These are phyloP conservation scores for Metarhizium anisopliae DNA, from an alignment of 2,329 filamentous ascomycete genomes.

Conservation along the genomic window DNA sequence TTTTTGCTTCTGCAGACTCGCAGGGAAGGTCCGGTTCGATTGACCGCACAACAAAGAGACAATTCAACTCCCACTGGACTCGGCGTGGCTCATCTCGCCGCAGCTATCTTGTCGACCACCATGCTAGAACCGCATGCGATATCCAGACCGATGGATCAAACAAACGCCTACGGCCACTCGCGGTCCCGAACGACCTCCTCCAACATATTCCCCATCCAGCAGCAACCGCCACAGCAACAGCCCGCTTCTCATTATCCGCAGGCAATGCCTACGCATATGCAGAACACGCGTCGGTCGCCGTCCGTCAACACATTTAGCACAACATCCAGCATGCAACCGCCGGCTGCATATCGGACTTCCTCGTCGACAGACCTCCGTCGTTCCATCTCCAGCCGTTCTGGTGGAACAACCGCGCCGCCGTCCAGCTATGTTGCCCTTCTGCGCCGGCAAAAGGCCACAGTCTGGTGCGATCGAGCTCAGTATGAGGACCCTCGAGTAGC, in stretches of 20 bases:
- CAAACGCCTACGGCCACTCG: constrained; percentile 40
- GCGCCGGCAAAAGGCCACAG: constrained; percentile 92
- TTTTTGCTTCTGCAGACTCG: not conserved
- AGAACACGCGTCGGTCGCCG: constrained; percentile 45
- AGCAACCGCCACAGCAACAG: constrained; percentile 14
- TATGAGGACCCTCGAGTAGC: constrained; percentile 78
- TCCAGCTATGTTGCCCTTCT: constrained; percentile 92
- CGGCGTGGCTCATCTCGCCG: not conserved
- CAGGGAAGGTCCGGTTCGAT: not conserved
- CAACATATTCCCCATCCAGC: constrained; percentile 36
- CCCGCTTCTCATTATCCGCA: constrained; percentile 6
- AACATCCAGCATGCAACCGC: constrained; percentile 56
- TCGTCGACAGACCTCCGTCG: constrained; percentile 55
- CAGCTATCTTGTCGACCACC: not conserved
- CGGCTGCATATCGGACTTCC: constrained; percentile 47
- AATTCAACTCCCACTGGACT: not conserved
- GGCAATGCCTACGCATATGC: constrained; percentile 4
- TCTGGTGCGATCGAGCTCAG: constrained; percentile 95
- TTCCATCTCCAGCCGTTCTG: constrained; percentile 74
- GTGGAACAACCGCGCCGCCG: constrained; percentile 42
- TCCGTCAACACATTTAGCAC: constrained; percentile 63
- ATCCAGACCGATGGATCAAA: constrained; percentile 24
- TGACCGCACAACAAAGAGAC: not conserved
- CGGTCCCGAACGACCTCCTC: constrained; percentile 49
- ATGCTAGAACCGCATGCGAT: constrained; percentile 25